Evolutionary conservation across 2,329 filamentous ascomycete genomes (phyloP).

Genomic region (Ceratocystis smalleyi): DNA sequence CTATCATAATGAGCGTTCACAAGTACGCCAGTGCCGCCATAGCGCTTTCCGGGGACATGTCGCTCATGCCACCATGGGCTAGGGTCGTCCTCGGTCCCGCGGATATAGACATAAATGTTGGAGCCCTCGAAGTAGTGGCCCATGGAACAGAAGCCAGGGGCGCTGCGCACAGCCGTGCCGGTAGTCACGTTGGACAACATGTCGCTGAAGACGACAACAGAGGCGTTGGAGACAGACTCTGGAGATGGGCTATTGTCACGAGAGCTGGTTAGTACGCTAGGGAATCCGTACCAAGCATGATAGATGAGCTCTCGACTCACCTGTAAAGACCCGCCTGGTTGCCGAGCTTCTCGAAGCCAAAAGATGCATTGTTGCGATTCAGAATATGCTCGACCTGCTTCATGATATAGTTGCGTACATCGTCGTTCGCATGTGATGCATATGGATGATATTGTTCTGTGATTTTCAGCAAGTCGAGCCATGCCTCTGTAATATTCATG

Average conservation of each 20-base stretch:
- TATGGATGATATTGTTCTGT: constrained; percentile 71
- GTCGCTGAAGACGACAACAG: constrained; percentile 64
- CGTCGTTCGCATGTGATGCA: constrained; percentile 71
- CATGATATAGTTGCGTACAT: constrained; percentile 62
- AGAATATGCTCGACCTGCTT: constrained; percentile 55
- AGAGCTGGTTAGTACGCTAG: background rate
- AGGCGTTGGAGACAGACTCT: constrained; percentile 20
- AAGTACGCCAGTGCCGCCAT: constrained; percentile 59
- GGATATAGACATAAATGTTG: constrained; percentile 84
- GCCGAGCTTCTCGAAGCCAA: constrained; percentile 27
- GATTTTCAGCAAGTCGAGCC: constrained; percentile 64
- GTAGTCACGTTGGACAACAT: constrained; percentile 58
- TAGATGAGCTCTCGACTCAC: background rate
- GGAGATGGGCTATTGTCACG: background rate
- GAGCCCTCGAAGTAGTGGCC: constrained; percentile 79
- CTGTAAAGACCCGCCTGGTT: constrained; percentile 17
- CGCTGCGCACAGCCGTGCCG: constrained; percentile 24
- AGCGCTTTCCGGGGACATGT: constrained; percentile 29
- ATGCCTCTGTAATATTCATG: constrained; percentile 71
- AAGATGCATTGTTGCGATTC: constrained; percentile 40
- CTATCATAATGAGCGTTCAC: constrained; percentile 94
- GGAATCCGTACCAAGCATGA: background rate
- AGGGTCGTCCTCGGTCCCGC: constrained; percentile 58
- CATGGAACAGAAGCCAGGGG: constrained; percentile 21
- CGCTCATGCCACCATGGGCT: constrained; percentile 55